Base-by-base conservation (phyloP, 1,139 yeast genomes). In the Blastobotrys aristatus region DNA sequence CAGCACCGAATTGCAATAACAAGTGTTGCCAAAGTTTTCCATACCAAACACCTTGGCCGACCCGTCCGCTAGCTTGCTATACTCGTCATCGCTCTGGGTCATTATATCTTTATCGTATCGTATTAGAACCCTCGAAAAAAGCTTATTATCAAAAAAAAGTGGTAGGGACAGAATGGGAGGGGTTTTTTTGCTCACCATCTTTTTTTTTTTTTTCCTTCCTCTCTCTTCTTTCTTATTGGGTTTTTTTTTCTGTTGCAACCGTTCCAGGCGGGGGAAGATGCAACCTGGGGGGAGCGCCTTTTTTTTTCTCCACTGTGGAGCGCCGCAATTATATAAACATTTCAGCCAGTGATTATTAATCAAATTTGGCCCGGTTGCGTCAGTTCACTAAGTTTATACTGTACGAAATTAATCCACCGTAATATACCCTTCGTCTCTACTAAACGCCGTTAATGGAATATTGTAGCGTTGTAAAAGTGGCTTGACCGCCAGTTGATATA, bases 21-120 rank as follows among this genome's bases (percentile, higher is more conserved):
- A 90, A 0, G 96, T 90, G 64, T 86, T 66, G 29, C 97, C 97
- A 64, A 89, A 90, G 66, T 92, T 92, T 65, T 92, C 97, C 79
- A 90, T 82, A 4, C 98, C 98, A 67, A 83, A 92, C 35, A 89
- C 77, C 66, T 89, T 67, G 52, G 67, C 66, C 18, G 65, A 57
- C 26, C 67, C 62, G 35, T 57, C 59, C 30, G 57, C 50, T 33
- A 59, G 53, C 32, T 41, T 47, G 40, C 52, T 56, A 35, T 46
- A 51, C 26, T 52, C 39, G 32, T 38, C 47, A 13, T 44, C 47
- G n/a, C n/a, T n/a, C 32, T 18, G 17, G 21, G 46, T 42, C 46
- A 42, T 42, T 41, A n/a, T 40, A 26, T 10, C 7, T 8, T n/a
- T 27, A 17, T 14, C 13, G 42, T 11, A 18, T 8, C 10, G 8